These are phyloP conservation scores for Leccinum boreale DNA, from an alignment of 768 basidiomycete species.

Conservation along the genomic window DNA sequence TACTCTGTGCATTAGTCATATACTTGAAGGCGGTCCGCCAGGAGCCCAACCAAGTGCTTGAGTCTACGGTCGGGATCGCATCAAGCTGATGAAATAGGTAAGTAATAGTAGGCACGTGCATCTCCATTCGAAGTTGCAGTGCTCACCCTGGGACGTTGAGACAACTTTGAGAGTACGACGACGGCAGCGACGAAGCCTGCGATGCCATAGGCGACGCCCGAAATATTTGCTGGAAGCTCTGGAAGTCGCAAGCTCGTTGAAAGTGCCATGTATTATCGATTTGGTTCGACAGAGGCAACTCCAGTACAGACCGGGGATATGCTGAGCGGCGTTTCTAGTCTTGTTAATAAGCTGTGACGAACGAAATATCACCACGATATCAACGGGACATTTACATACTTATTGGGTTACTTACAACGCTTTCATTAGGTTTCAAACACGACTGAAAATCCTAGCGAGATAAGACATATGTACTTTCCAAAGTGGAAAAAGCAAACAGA, in stretches of 20 bases:
- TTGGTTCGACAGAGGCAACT: too few relatives aligned
- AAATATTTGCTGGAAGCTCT: neutral
- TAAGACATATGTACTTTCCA: too few relatives aligned
- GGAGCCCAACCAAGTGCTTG: slow-evolving; percentile 20
- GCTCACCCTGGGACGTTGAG: neutral
- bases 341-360: too few relatives aligned
- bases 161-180: neutral
- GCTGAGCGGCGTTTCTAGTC: too few relatives aligned
- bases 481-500: too few relatives aligned
- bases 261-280: neutral
- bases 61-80: neutral
- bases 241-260: neutral
- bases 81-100: neutral
- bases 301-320: too few relatives aligned
- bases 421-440: too few relatives aligned
- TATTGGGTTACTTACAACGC: too few relatives aligned
- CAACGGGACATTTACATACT: too few relatives aligned
- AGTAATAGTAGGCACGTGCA: neutral
- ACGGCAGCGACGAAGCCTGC: neutral
- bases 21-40: slow-evolving; percentile 19
- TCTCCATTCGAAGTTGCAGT: neutral
- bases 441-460: too few relatives aligned
- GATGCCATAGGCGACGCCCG: neutral
- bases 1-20: slow-evolving; percentile 9
- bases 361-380: too few relatives aligned